Percentiles rank a stretch among this genome's conserved stretches.
These are phyloP conservation scores for Colletotrichum godetiae DNA, from an alignment of 2,329 filamentous ascomycete species.

Conservation along the genomic window DNA sequence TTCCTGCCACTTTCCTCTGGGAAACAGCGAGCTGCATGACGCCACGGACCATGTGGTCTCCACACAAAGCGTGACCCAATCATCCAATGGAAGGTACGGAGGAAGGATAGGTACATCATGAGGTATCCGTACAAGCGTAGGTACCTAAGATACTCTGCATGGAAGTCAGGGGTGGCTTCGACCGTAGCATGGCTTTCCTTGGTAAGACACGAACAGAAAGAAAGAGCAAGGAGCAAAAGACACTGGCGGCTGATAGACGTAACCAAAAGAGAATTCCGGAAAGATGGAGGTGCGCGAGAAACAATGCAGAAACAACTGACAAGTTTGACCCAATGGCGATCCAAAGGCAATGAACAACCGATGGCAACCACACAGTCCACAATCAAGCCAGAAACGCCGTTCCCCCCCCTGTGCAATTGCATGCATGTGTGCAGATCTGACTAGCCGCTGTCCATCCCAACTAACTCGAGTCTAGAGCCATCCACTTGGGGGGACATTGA, in stretches of 20 bases:
- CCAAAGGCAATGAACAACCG: too few species aligned
- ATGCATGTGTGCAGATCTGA: conserved; percentile 30
- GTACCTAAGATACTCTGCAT: not conserved
- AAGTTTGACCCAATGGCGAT: not conserved
- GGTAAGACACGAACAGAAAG: not conserved
- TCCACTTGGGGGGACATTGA: not conserved
- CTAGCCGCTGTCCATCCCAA: conserved; percentile 4
- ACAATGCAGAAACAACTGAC: not conserved
- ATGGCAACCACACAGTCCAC: not conserved
- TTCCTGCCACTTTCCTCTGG: not conserved
- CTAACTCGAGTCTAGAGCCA: conserved; percentile 1
- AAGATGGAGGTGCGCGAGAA: not conserved
- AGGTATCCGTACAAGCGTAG: too few species aligned
- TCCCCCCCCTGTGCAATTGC: conserved; percentile 12
- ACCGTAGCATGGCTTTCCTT: not conserved
- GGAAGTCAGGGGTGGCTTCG: not conserved
- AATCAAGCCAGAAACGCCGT: not conserved
- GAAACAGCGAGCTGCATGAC: conserved; percentile 26
- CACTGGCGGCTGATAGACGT: not conserved
- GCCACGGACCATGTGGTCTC: conserved; percentile 25
- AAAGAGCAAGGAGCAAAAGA: not conserved
- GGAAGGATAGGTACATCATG: too few species aligned
- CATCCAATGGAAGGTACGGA: not conserved
- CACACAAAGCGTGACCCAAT: conserved; percentile 1
- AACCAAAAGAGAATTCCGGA: not conserved